Base-by-base conservation (phyloP, 2,329 filamentous ascomycete genomes). In the Aspergillus flavus region DNA sequence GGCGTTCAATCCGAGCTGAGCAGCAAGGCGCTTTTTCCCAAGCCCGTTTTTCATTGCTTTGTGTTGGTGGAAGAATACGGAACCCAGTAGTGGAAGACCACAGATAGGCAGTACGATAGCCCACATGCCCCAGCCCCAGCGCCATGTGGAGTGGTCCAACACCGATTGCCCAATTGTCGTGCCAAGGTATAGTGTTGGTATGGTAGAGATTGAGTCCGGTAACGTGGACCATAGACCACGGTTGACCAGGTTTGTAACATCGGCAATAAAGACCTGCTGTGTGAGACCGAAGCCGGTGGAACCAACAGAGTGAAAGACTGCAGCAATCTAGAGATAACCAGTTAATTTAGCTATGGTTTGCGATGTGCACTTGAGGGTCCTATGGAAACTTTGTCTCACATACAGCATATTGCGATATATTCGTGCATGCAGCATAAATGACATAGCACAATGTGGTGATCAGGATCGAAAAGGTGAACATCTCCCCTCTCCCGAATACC, bases 191-290 rank as follows among this genome's bases (percentile, higher is more conserved):
- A 87, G 82, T 4, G 69, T 67, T 0, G 66, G 68, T 7, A 72
- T 57, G 4, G 65, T 69, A 9, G 85, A 89, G 62, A 86, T 78
- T 16, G 89, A 78, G 68, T 87, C 89, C 0, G 87, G 87, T 19
- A 85, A 76, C 2, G 84, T 86, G 5, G 85, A 86, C 67, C 87
- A 82, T 3, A 90, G 72, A 19, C 86, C 86, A 61, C 87, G 85
- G 69, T 89, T 87, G 26, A 85, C 74, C 54, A 89, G 75, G 66
- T 85, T 82, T 56, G 84, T 88, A 1, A 85, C 87, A 72, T 90
- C 87, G 34, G 87, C 87, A 55, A 89, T 84, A 72, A 90, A 87
- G 46, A 90, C 84, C 71, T 89, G 87, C 70, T 88, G 84, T 26
- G 89, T 74, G 58, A 89, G 86, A 62, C 86, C 82, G 6, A 88